Percentiles rank a stretch among this genome's conserved stretches.
Conservation (phyloP, 129 eudicot species). For the Erigeron canadensis region DNA sequence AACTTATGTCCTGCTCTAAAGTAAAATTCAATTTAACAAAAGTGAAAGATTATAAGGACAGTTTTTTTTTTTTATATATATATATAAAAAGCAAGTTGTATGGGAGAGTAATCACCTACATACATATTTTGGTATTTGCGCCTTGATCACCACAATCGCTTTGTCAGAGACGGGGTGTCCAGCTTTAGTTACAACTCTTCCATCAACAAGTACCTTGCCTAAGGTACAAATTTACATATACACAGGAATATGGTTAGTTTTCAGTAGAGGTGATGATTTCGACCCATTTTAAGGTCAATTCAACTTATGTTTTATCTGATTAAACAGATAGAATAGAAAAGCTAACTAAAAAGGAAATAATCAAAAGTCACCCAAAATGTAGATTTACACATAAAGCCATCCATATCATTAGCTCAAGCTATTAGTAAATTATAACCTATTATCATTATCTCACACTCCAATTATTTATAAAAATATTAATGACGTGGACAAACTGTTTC, state of each 20-base stretch:
- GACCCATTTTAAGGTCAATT: neutral
- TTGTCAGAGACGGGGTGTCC: slow-evolving; percentile 88
- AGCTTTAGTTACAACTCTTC: slow-evolving; percentile 74
- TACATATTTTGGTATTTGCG: slow-evolving; percentile 98
- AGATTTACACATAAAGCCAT: neutral
- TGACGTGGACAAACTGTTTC: neutral
- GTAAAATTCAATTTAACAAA: slow-evolving; percentile 27
- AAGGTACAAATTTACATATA: slow-evolving; percentile 2
- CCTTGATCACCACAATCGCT: slow-evolving; percentile 79
- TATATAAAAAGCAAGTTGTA: slow-evolving; percentile 9
- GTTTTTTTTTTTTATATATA: neutral
- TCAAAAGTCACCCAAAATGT: neutral
- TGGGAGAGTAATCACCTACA: slow-evolving; percentile 90
- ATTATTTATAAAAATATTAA: neutral
- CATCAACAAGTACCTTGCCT: slow-evolving; percentile 92
- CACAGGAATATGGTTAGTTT: neutral
- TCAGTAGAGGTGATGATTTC: slow-evolving; percentile 1
- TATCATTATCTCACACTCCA: neutral
- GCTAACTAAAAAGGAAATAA: neutral
- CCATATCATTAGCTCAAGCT: neutral
- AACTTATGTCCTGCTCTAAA: slow-evolving; percentile 95
- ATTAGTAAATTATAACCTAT: neutral
- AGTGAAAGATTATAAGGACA: neutral
- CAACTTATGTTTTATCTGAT: neutral
- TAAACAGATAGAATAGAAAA: neutral